A percentile compares a stretch with the other conserved stretches of the same genome.
phyloP scores from a whole-genome alignment of 257 asterid species.

The Solanum ossicruentum region DNA sequence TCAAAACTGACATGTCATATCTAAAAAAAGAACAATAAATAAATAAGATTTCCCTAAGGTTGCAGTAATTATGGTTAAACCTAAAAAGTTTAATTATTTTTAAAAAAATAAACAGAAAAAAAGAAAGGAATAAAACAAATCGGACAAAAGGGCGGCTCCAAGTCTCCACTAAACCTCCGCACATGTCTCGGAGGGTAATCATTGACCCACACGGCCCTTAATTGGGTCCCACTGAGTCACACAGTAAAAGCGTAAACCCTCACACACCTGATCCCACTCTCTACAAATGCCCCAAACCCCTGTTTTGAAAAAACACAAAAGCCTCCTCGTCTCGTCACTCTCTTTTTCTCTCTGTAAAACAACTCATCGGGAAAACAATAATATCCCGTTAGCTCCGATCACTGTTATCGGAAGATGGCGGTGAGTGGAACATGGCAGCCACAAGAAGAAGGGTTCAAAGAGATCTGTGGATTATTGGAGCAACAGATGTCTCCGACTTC shows the following conservation, averaged over 20 bases:
- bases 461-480: conserved; percentile 89
- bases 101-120: background rate
- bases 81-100: background rate
- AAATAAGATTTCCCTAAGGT: background rate
- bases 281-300: background rate
- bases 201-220: background rate
- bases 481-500: conserved; percentile 83
- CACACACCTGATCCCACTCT: background rate
- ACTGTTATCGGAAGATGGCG: conserved; percentile 24
- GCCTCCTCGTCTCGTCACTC: conserved; percentile 1
- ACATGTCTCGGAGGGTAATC: background rate
- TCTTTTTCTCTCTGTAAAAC: background rate
- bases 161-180: background rate
- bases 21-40: background rate
- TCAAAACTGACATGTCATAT: background rate
- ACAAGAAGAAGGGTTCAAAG: conserved; percentile 78
- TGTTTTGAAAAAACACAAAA: background rate
- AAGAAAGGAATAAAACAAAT: background rate
- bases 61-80: background rate
- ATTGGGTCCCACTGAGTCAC: background rate
- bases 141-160: background rate
- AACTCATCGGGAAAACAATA: background rate
- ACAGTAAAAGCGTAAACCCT: background rate
- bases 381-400: background rate
- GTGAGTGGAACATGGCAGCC: conserved; percentile 53